These are phyloP conservation scores for Terana coerulea DNA, from an alignment of 768 basidiomycete species.

Conservation along the genomic window DNA sequence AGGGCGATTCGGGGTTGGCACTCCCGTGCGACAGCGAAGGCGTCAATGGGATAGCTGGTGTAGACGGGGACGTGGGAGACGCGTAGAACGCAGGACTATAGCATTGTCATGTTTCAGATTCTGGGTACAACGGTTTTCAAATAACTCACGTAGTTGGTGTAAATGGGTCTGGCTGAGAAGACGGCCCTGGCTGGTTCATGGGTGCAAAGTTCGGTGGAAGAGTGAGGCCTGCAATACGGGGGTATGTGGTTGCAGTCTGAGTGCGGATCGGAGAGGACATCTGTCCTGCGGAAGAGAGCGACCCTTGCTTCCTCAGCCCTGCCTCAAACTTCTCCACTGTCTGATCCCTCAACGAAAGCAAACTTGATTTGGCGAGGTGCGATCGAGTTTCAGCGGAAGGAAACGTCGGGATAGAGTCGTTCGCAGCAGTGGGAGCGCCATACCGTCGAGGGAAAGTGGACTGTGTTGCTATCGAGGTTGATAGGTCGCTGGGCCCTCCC, in stretches of 20 bases:
- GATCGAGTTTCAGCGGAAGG: no score
- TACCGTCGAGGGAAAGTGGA: no score
- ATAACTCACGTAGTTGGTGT: constrained; percentile 7
- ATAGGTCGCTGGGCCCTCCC: no score
- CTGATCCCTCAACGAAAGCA: constrained; percentile 2
- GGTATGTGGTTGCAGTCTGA: background rate
- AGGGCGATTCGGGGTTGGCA: background rate
- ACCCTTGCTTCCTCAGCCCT: constrained; percentile 3
- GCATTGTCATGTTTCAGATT: background rate
- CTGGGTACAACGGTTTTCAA: background rate
- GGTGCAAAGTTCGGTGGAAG: background rate
- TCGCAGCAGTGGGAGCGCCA: no score
- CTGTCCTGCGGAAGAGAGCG: constrained; percentile 6
- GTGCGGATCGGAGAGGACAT: constrained; percentile 1
- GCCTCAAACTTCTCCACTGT: constrained; percentile 6
- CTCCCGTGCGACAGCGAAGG: background rate
- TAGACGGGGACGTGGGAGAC: constrained; percentile 10
- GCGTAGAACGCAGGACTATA: constrained; percentile 6
- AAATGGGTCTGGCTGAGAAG: background rate
- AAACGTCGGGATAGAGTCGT: no score
- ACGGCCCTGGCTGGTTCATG: background rate
- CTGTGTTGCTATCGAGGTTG: no score
- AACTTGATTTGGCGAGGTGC: no score
- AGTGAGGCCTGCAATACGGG: background rate
- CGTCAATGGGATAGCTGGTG: constrained; percentile 1